Evolutionary conservation across 108 stramenopile species (phyloP), one percentile per base, ranked within the genome.

Genomic region (Pseudonitzschia delicatissima): DNA sequence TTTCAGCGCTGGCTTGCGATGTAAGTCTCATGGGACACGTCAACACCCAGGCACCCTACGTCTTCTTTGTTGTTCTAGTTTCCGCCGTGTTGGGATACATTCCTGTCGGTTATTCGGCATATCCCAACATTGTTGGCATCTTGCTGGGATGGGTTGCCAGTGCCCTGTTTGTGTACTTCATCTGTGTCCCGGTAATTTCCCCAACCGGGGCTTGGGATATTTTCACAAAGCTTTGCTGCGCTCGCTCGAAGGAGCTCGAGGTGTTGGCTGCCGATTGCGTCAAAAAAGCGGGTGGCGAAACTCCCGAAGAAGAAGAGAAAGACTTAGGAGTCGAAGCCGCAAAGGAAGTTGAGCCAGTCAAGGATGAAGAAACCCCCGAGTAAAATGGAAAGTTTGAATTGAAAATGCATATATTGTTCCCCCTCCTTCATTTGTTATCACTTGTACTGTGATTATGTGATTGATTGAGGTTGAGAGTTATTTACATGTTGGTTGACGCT

Each of bases 11-110:
- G 71, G 82, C 90, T 13, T 58, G 72, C 11, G 78, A 76, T 26
- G 85, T 84, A 49, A 53, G 68, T n/a, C 71, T 87, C 29, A 49
- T 83, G 44, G 60, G 66, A 4, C 90, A 91, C 33, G 83, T 84
- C 25, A 72, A 45, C 45, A 91, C 90, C 25, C 90, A 91, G 63
- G 79, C 77, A 25, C 90, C 90, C 1, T 87, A 91, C 69, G 90
- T 71, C 5, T 11, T 86, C 5, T 31, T 73, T 5, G 71, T 78
- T 29, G 79, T 69, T n/a, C 11, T 80, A n/a, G 11, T 58, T 15
- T 29, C 66, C 8, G 40, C 67, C 25, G 3, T 77, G 7, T 26
- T 77, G 25, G 76, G 76, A 6, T 71, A 69, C 6, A 26, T 77
- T 39, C 76, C 76, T 5, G 67, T 77, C 42, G 76, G 76, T 42